These are phyloP conservation scores for Pichia membranifaciens DNA, from an alignment of 805 yeast genomes.

Conservation along the genomic window DNA sequence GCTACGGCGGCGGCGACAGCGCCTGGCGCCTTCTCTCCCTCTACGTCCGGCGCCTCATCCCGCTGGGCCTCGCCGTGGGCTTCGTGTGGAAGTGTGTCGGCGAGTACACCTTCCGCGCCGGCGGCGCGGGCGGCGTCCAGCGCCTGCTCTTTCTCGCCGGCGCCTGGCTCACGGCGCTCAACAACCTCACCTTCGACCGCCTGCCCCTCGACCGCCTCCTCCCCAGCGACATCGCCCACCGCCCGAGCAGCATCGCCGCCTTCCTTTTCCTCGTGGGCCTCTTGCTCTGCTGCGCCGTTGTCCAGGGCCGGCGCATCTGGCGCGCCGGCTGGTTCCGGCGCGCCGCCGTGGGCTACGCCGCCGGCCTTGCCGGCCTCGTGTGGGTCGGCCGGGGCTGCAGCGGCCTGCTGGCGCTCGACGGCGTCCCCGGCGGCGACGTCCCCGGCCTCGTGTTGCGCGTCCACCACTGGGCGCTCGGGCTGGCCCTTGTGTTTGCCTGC, in stretches of 20 bases:
- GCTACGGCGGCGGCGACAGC: not conserved
- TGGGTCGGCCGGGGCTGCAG: constrained; percentile 44
- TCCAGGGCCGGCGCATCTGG: constrained; percentile 82
- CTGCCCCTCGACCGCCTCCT: constrained; percentile 85
- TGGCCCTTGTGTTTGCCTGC: constrained; percentile 78
- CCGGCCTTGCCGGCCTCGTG: constrained; percentile 40
- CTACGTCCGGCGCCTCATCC: constrained; percentile 70
- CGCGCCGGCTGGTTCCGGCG: constrained; percentile 59
- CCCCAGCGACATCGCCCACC: constrained; percentile 58
- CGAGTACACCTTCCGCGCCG: not conserved
- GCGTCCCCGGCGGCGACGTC: no score
- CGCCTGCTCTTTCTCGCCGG: constrained; percentile 2
- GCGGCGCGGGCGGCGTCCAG: not conserved
- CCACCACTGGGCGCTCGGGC: constrained; percentile 75
- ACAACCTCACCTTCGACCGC: constrained; percentile 83
- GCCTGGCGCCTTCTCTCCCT: constrained; percentile 49
- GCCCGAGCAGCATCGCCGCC: constrained; percentile 72
- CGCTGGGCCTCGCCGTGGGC: constrained; percentile 33
- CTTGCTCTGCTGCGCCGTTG: constrained; percentile 49
- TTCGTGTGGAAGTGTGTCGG: not conserved
- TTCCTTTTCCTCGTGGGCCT: constrained; percentile 44
- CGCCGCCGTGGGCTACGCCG: constrained; percentile 50
- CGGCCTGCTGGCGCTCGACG: constrained; percentile 54
- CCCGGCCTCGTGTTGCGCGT: constrained; percentile 55
- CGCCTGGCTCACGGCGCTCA: constrained; percentile 39